Evolutionary conservation across 345 rosid species (phyloP).

Genomic region (Eutrema japonicum): DNA sequence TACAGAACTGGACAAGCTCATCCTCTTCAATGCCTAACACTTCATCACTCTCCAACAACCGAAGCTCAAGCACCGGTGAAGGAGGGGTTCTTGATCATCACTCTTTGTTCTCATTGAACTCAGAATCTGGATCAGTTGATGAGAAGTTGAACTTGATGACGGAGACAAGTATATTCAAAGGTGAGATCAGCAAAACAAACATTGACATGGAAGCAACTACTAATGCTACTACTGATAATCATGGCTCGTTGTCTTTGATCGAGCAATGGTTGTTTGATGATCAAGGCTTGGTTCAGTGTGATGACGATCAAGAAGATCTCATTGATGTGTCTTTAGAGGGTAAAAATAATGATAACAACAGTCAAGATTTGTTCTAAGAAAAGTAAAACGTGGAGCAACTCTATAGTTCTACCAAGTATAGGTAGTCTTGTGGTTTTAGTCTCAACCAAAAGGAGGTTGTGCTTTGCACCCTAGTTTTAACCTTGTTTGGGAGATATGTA

Average conservation of each 20-base stretch:
- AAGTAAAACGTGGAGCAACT: constrained; percentile 15
- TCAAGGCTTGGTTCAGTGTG: constrained; percentile 47
- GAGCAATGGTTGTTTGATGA: constrained; percentile 84
- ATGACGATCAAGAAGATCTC: constrained; percentile 45
- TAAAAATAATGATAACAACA: constrained; percentile 19
- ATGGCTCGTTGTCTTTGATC: constrained; percentile 56
- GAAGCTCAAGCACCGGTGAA: constrained; percentile 44
- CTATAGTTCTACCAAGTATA: not conserved
- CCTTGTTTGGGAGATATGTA: not conserved
- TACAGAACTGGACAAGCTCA: constrained; percentile 63
- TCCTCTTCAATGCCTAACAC: constrained; percentile 45
- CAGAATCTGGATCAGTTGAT: constrained; percentile 54
- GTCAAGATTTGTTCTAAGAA: constrained; percentile 42
- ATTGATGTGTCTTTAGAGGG: constrained; percentile 51
- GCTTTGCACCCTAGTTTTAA: constrained; percentile 1
- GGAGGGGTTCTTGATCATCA: constrained; percentile 50
- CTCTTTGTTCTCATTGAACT: constrained; percentile 55
- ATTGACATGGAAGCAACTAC: constrained; percentile 19
- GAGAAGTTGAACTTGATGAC: constrained; percentile 44
- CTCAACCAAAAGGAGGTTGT: not conserved
- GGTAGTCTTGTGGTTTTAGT: not conserved
- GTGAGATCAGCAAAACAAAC: constrained; percentile 47
- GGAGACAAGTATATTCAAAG: constrained; percentile 50
- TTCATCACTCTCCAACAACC: constrained; percentile 38
- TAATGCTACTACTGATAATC: constrained; percentile 27